Conservation (phyloP, 164 flowering plant species). For the Kingdonia uniflora region DNA sequence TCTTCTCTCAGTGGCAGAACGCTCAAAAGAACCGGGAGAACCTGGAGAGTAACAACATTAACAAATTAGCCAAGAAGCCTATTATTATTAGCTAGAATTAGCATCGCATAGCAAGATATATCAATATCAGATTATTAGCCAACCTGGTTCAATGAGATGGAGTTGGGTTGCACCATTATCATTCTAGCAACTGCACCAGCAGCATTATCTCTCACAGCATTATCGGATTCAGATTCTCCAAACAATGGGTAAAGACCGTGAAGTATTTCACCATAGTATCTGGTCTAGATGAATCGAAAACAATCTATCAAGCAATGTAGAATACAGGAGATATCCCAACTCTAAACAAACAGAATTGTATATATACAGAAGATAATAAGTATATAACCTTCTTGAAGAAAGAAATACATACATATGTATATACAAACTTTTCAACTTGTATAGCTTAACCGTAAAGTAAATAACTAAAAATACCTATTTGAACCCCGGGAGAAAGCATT, state of each 20-base stretch:
- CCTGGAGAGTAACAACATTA: slow-evolving; percentile 30
- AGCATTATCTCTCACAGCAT: slow-evolving; percentile 96
- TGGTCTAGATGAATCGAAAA: slow-evolving; percentile 31
- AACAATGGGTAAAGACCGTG: slow-evolving; percentile 77
- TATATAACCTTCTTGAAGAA: too few relatives aligned
- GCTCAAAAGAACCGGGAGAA: slow-evolving; percentile 78
- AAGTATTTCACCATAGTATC: slow-evolving; percentile 68
- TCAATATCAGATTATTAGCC: background rate
- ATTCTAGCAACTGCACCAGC: slow-evolving; percentile 98
- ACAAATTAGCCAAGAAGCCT: slow-evolving; percentile 1
- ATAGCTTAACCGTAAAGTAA: too few relatives aligned
- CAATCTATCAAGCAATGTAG: slow-evolving; percentile 1
- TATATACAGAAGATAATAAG: too few relatives aligned
- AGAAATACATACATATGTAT: too few relatives aligned
- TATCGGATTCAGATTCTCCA: slow-evolving; percentile 87
- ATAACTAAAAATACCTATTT: too few relatives aligned
- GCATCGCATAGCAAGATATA: background rate
- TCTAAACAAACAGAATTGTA: too few relatives aligned
- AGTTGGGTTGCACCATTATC: slow-evolving; percentile 87
- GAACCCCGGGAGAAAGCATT: too few relatives aligned
- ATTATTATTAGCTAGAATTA: background rate
- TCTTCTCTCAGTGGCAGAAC: slow-evolving; percentile 92
- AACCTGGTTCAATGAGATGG: slow-evolving; percentile 86
- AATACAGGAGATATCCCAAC: too few relatives aligned
- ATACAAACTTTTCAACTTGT: too few relatives aligned